phyloP scores from a whole-genome alignment of 768 basidiomycete species.

The Termitomyces sp. region DNA sequence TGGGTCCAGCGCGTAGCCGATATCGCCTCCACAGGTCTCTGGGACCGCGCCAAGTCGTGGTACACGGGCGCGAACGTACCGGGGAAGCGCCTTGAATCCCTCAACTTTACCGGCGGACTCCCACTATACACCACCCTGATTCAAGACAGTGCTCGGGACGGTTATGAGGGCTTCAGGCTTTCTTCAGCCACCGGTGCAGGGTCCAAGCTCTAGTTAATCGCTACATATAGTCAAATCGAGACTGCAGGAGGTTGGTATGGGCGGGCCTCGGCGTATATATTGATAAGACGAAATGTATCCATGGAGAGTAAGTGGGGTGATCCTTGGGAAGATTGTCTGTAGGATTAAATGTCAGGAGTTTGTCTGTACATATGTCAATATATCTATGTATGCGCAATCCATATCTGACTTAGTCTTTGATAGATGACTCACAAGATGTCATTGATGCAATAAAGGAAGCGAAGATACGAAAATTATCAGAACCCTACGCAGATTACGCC shows the following conservation, averaged over 20 bases:
- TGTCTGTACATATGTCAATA: too few species aligned
- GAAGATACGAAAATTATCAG: too few species aligned
- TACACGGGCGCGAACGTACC: conserved; percentile 24
- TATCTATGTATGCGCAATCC: too few species aligned
- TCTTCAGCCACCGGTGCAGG: background rate
- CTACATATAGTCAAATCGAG: background rate
- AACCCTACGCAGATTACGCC: too few species aligned
- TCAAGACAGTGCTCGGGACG: conserved; percentile 14
- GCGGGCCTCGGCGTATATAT: background rate
- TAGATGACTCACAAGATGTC: too few species aligned
- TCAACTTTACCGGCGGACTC: conserved; percentile 22
- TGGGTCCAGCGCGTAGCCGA: conserved; percentile 14
- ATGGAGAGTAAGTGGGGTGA: too few species aligned
- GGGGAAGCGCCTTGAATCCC: conserved; percentile 17
- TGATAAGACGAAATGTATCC: too few species aligned
- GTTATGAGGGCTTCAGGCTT: conserved; percentile 14
- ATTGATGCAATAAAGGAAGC: too few species aligned
- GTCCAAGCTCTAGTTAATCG: background rate
- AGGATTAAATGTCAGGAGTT: too few species aligned
- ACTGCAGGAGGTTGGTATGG: background rate
- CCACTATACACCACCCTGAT: conserved; percentile 16
- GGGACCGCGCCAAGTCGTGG: conserved; percentile 21
- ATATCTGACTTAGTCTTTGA: too few species aligned
- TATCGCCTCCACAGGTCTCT: conserved; percentile 11
- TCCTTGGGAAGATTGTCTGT: too few species aligned